Conservation (phyloP, 495 filamentous ascomycete species). For the Talaromyces trachyspermus region DNA sequence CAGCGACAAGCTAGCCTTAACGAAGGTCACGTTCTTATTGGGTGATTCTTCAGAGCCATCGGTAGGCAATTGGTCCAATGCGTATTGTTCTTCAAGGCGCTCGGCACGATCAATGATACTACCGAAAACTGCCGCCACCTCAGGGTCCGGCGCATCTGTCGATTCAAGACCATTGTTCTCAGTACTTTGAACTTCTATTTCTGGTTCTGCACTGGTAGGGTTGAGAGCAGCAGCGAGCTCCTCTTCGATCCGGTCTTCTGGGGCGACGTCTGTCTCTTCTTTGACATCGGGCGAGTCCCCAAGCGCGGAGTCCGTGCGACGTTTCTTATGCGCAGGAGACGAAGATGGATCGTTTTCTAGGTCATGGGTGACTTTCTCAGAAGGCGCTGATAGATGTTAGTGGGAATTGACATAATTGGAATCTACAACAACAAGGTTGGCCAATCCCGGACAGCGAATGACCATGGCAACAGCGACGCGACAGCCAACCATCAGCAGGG, state of each 20-base stretch:
- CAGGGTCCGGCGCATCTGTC: conserved; percentile 6
- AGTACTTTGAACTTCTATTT: not conserved
- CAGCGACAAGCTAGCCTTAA: conserved; percentile 51
- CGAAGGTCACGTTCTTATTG: conserved; percentile 32
- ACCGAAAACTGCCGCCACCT: conserved; percentile 15
- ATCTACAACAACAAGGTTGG: too few species aligned
- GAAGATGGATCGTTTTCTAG: conserved; percentile 28
- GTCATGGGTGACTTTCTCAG: conserved; percentile 26
- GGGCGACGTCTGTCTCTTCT: conserved; percentile 16
- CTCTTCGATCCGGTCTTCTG: conserved; percentile 36
- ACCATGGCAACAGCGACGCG: too few species aligned
- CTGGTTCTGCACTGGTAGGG: conserved; percentile 1
- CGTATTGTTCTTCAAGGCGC: conserved; percentile 37
- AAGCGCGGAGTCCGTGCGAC: conserved; percentile 28
- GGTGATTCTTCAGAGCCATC: conserved; percentile 24
- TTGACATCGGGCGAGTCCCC: conserved; percentile 19
- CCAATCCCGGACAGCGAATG: too few species aligned
- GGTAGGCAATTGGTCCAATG: conserved; percentile 28
- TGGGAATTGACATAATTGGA: too few species aligned
- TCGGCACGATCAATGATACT: conserved; percentile 44
- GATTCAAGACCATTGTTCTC: conserved; percentile 7
- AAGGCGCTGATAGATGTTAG: conserved; percentile 7
- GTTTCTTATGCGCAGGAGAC: conserved; percentile 36
- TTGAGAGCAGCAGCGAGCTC: conserved; percentile 32
- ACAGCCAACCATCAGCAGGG: not conserved